phyloP scores from a whole-genome alignment of 2,329 filamentous ascomycete genomes.

The Fusarium vanettenii region DNA sequence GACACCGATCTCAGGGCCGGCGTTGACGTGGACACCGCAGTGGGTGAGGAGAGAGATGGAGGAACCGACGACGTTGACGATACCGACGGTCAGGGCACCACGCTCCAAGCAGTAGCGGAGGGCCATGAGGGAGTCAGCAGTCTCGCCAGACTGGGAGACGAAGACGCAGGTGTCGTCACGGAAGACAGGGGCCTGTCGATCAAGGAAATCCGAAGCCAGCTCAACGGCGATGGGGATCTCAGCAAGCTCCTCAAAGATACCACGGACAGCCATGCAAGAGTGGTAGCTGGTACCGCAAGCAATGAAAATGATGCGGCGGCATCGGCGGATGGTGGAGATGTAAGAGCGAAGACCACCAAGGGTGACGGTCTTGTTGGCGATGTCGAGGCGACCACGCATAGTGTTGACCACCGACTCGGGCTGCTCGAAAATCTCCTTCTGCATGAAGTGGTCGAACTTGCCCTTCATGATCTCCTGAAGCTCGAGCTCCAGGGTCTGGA shows the following conservation, averaged over 20 bases:
- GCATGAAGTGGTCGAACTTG: conserved; percentile 99
- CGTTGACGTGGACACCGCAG: conserved; percentile 99
- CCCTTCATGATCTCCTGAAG: conserved; percentile 99
- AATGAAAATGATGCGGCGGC: conserved; percentile 98
- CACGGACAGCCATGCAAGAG: conserved; percentile 99
- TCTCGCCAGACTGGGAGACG: conserved; percentile 98
- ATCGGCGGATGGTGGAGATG: conserved; percentile 95
- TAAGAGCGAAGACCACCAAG: conserved; percentile 96
- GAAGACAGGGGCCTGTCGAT: conserved; percentile 97
- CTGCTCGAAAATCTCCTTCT: conserved; percentile 99
- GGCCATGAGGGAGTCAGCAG: conserved; percentile 96
- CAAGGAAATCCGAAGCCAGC: conserved; percentile 97
- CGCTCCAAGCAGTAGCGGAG: conserved; percentile 98
- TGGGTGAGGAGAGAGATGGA: conserved; percentile 99
- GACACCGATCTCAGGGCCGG: conserved; percentile 97
- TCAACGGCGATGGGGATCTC: conserved; percentile 98
- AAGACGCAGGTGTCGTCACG: conserved; percentile 99
- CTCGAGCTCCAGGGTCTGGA: conserved; percentile 98
- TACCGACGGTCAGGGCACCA: conserved; percentile 95
- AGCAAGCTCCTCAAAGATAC: conserved; percentile 96
- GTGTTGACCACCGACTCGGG: conserved; percentile 99
- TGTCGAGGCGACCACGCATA: conserved; percentile 98
- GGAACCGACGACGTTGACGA: conserved; percentile 98
- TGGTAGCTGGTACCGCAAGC: conserved; percentile 98
- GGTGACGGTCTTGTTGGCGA: conserved; percentile 93